A percentile compares a stretch with the other conserved stretches of the same genome.
These are phyloP conservation scores for Coemansia sp. DNA, from an alignment of 192 early-diverging fungal genomes.

Conservation along the genomic window DNA sequence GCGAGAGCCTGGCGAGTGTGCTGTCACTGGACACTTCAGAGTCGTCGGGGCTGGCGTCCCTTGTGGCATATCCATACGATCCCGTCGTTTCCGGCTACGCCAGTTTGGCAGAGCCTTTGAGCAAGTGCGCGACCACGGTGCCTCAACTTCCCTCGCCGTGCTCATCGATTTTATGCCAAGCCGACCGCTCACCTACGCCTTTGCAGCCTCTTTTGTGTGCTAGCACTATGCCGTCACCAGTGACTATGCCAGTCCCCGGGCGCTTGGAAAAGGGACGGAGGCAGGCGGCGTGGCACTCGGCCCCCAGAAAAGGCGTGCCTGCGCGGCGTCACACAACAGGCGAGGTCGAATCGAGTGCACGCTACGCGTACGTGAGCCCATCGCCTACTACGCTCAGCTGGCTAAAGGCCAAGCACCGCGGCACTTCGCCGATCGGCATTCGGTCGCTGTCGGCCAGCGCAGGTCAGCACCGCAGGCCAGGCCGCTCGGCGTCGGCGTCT, in stretches of 20 bases:
- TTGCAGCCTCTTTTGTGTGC: background rate
- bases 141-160: conserved; percentile 41
- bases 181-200: conserved; percentile 2
- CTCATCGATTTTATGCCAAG: conserved; percentile 17
- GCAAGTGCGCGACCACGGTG: background rate
- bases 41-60: background rate
- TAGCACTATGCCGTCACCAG: background rate
- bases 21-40: background rate
- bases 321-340: conserved; percentile 41
- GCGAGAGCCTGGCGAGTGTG: background rate
- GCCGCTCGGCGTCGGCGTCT: background rate
- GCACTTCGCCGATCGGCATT: conserved; percentile 39
- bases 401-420: conserved; percentile 17
- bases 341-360: conserved; percentile 17
- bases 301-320: background rate
- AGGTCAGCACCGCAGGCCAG: conserved; percentile 1
- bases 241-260: background rate
- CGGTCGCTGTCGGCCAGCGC: conserved; percentile 13
- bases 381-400: conserved; percentile 8
- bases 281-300: background rate
- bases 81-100: background rate
- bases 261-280: background rate
- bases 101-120: background rate
- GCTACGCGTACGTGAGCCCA: background rate
- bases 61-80: conserved; percentile 4